Conservation (phyloP, 164 flowering plant genomes). For the Berberis thunbergii region DNA sequence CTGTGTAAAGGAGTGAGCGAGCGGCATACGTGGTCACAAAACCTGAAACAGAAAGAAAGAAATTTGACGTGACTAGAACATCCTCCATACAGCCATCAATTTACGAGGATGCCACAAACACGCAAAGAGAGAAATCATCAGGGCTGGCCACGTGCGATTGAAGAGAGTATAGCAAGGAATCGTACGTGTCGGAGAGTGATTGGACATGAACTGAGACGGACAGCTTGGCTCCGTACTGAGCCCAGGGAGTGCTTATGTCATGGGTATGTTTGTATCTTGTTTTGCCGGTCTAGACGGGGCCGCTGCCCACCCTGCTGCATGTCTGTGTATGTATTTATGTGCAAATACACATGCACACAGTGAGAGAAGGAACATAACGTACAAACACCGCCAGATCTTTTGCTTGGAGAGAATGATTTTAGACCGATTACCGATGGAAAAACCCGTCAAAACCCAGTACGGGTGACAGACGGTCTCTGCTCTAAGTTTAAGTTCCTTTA, state of each 20-base stretch:
- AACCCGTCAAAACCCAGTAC: conserved; percentile 13
- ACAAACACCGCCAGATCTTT: conserved; percentile 23
- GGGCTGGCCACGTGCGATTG: background rate
- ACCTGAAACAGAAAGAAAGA: background rate
- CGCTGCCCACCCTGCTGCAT: background rate
- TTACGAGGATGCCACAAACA: conserved; percentile 2
- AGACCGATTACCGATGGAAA: conserved; percentile 17
- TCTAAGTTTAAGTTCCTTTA: no score
- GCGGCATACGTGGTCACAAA: conserved; percentile 7
- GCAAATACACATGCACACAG: no score
- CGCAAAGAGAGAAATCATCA: background rate
- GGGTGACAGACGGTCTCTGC: background rate
- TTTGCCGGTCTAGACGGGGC: conserved; percentile 13
- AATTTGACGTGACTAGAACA: conserved; percentile 1
- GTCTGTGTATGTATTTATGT: background rate
- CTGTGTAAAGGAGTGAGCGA: background rate
- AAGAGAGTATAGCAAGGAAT: background rate
- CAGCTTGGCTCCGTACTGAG: background rate
- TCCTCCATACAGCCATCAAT: background rate
- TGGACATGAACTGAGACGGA: background rate
- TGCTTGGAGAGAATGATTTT: conserved; percentile 15
- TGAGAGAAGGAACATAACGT: no score
- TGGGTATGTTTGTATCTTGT: background rate
- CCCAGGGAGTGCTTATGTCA: background rate
- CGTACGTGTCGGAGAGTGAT: conserved; percentile 10